These are phyloP conservation scores for Phialemoniopsis sp. DNA, from an alignment of 2,329 filamentous ascomycete genomes.

Conservation along the genomic window DNA sequence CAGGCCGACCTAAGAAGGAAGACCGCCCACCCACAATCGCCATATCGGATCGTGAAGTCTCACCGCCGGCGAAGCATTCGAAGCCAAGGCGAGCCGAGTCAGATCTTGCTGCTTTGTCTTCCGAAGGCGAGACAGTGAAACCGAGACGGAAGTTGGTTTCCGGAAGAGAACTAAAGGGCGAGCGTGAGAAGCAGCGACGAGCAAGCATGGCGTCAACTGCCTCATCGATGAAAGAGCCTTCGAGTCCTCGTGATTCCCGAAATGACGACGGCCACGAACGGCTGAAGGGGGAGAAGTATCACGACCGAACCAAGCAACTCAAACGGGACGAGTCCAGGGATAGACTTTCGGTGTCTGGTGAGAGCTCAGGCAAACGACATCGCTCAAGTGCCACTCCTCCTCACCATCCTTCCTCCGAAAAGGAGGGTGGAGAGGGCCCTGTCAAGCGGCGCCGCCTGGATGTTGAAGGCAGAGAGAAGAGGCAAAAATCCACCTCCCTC, in stretches of 20 bases:
- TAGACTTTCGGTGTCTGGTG: conserved; percentile 42
- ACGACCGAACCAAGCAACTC: conserved; percentile 56
- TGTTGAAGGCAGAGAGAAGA: conserved; percentile 45
- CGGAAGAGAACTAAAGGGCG: conserved; percentile 56
- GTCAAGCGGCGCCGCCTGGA: conserved; percentile 56
- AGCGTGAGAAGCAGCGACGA: conserved; percentile 54
- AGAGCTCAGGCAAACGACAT: conserved; percentile 52
- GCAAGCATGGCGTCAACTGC: conserved; percentile 53
- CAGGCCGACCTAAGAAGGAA: conserved; percentile 52
- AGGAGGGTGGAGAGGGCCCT: conserved; percentile 46
- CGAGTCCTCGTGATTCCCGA: conserved; percentile 46
- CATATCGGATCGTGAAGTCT: conserved; percentile 48
- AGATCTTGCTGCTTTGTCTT: conserved; percentile 47
- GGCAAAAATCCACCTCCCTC: conserved; percentile 36
- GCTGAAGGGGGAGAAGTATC: conserved; percentile 49
- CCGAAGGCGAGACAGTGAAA: conserved; percentile 54
- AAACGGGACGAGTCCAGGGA: conserved; percentile 60
- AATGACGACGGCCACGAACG: conserved; percentile 47
- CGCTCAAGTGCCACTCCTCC: conserved; percentile 57
- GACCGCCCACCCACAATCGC: conserved; percentile 41
- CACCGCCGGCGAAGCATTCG: conserved; percentile 43
- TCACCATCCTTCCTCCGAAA: conserved; percentile 36
- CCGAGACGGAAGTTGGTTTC: conserved; percentile 61
- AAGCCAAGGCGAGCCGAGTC: conserved; percentile 52
- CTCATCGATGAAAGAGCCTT: conserved; percentile 47